A percentile compares a stretch with the other conserved stretches of the same genome.
Evolutionary conservation across 495 filamentous ascomycete species (phyloP).

Genomic region (Penicillium manginii): DNA sequence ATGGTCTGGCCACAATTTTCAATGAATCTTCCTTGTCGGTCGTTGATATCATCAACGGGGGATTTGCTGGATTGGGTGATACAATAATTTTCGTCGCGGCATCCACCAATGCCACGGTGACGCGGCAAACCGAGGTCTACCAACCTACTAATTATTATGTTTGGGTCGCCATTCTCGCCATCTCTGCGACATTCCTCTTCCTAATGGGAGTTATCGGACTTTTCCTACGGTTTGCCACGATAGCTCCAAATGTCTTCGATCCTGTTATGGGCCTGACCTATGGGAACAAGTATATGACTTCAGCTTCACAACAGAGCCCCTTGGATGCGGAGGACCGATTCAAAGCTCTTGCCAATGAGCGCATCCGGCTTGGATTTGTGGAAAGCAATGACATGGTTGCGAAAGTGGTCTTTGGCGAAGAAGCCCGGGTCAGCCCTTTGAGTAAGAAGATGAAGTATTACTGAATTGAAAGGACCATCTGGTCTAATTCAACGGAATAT

Average conservation of each 20-base stretch:
- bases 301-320: background rate
- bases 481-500: too few relatives aligned
- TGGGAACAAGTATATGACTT: conserved; percentile 6
- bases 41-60: too few relatives aligned
- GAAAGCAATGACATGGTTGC: too few relatives aligned
- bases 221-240: conserved; percentile 12
- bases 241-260: conserved; percentile 23
- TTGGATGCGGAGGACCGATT: too few relatives aligned
- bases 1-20: background rate
- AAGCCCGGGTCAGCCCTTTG: too few relatives aligned
- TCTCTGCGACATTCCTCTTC: background rate
- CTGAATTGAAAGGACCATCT: too few relatives aligned
- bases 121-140: conserved; percentile 18
- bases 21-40: too few relatives aligned
- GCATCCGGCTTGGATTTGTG: too few relatives aligned
- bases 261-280: conserved; percentile 21
- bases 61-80: background rate
- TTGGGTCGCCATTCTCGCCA: conserved; percentile 1
- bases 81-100: conserved; percentile 14
- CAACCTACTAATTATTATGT: conserved; percentile 13
- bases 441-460: too few relatives aligned
- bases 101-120: conserved; percentile 16
- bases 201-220: conserved; percentile 14
- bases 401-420: too few relatives aligned
- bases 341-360: too few relatives aligned